Conservation (phyloP, 2,329 filamentous ascomycete species). For the Ceratocystiopsis sp. region DNA sequence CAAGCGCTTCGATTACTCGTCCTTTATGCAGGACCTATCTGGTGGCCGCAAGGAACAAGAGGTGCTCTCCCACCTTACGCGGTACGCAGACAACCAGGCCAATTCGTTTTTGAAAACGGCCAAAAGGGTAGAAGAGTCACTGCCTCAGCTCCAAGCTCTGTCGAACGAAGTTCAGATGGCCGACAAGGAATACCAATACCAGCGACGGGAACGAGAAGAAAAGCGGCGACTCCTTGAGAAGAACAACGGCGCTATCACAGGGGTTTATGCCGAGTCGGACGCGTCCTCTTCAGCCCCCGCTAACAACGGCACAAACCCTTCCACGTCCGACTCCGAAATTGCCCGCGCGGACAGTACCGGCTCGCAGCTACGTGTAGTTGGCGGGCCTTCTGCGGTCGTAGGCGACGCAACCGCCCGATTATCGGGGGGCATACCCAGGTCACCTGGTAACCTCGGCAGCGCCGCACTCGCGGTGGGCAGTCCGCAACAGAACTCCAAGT, state of each 20-base stretch:
- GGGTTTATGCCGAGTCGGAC: conserved; percentile 28
- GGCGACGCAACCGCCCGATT: no score
- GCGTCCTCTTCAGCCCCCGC: not conserved
- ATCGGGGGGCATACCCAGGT: conserved; percentile 29
- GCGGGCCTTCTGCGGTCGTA: conserved; percentile 17
- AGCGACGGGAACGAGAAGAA: conserved; percentile 87
- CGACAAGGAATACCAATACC: conserved; percentile 93
- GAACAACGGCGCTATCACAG: conserved; percentile 36
- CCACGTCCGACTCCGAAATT: conserved; percentile 49
- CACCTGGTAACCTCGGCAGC: conserved; percentile 33
- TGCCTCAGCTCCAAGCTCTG: conserved; percentile 80
- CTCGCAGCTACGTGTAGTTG: conserved; percentile 40
- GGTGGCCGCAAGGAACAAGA: conserved; percentile 98
- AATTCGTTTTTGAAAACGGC: conserved; percentile 65
- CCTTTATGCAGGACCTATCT: conserved; percentile 98
- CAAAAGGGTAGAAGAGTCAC: conserved; percentile 70
- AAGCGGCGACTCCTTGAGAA: conserved; percentile 83
- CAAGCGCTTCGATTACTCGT: conserved; percentile 96
- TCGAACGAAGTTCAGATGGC: conserved; percentile 79
- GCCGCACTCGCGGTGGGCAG: conserved; percentile 21
- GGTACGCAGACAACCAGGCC: conserved; percentile 82
- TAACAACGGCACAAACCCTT: conserved; percentile 18
- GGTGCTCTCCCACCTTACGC: conserved; percentile 83
- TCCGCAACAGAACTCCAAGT: conserved; percentile 41
- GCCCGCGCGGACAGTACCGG: conserved; percentile 58